Evolutionary conservation across 2,329 filamentous ascomycete species (phyloP).

Genomic region (Fonsecaea pugnacius): DNA sequence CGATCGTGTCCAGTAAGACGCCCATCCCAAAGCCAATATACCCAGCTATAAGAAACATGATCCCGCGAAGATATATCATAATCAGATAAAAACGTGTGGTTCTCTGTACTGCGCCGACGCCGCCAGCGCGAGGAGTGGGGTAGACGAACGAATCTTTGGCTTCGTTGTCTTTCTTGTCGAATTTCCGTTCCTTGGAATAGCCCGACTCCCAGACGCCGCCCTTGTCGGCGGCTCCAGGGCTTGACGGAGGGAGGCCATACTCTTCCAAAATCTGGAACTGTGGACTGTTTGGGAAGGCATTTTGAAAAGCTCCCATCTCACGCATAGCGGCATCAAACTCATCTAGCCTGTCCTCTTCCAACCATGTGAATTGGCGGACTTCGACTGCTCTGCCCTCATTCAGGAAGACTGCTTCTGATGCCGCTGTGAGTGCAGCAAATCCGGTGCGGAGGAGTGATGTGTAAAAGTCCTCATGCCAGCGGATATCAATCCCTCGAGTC

Average conservation of each 20-base stretch:
- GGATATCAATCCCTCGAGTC: slow-evolving; percentile 77
- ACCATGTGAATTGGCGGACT: slow-evolving; percentile 79
- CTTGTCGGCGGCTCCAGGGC: slow-evolving; percentile 42
- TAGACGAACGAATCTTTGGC: slow-evolving; percentile 41
- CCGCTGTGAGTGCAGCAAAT: slow-evolving; percentile 86
- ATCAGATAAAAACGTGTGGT: slow-evolving; percentile 77
- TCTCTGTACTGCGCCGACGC: slow-evolving; percentile 78
- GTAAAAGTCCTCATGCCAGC: slow-evolving; percentile 92
- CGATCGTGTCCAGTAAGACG: slow-evolving; percentile 60
- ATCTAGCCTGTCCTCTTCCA: slow-evolving; percentile 81
- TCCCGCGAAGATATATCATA: slow-evolving; percentile 73
- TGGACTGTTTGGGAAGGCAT: slow-evolving; percentile 20
- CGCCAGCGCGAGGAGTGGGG: slow-evolving; percentile 54
- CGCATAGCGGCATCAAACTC: slow-evolving; percentile 67
- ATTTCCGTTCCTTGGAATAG: slow-evolving; percentile 52
- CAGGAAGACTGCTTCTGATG: slow-evolving; percentile 92
- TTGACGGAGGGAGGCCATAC: slow-evolving; percentile 39
- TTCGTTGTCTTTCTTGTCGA: slow-evolving; percentile 44
- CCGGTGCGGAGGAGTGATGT: slow-evolving; percentile 84
- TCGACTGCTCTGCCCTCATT: slow-evolving; percentile 83
- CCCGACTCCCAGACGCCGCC: slow-evolving; percentile 50
- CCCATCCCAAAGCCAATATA: slow-evolving; percentile 62
- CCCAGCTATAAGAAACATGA: slow-evolving; percentile 67
- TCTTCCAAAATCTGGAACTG: slow-evolving; percentile 40
- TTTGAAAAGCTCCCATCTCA: slow-evolving; percentile 25